Evolutionary conservation across 306 rosid genomes (phyloP).

Genomic region (Lathyrus oleraceus): DNA sequence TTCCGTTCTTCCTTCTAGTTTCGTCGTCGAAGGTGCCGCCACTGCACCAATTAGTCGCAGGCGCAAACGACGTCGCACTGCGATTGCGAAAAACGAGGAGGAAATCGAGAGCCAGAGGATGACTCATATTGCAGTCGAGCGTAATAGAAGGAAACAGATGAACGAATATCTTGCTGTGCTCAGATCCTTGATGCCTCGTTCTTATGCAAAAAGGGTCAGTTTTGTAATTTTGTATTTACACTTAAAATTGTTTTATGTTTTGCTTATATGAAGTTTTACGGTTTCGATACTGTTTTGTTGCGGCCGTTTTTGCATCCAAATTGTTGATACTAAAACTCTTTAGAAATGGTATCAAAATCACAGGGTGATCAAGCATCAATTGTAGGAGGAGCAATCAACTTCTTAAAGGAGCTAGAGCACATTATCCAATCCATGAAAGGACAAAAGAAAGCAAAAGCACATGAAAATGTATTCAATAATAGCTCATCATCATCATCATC

Average conservation of each 20-base stretch:
- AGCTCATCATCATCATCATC: neutral
- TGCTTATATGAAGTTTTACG: too few species aligned
- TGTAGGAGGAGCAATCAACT: conserved; percentile 90
- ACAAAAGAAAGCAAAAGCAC: conserved; percentile 33
- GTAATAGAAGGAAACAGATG: conserved; percentile 90
- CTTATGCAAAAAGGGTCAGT: conserved; percentile 82
- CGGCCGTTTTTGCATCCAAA: neutral
- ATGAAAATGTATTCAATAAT: neutral
- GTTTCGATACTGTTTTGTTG: too few species aligned
- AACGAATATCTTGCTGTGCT: conserved; percentile 77
- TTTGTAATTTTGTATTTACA: too few species aligned
- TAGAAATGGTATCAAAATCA: neutral
- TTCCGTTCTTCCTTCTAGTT: neutral
- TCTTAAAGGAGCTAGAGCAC: conserved; percentile 88
- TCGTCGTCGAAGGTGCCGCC: neutral
- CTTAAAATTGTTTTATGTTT: too few species aligned
- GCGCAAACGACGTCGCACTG: conserved; percentile 61
- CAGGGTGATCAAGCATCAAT: conserved; percentile 98
- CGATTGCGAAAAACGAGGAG: conserved; percentile 60
- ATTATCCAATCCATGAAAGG: conserved; percentile 60
- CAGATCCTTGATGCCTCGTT: conserved; percentile 77
- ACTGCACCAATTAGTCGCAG: conserved; percentile 19
- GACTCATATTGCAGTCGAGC: conserved; percentile 92
- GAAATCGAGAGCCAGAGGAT: conserved; percentile 85
- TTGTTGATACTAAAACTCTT: neutral